phyloP scores from a whole-genome alignment of 2,329 filamentous ascomycete species.

The Penicillium sp. region DNA sequence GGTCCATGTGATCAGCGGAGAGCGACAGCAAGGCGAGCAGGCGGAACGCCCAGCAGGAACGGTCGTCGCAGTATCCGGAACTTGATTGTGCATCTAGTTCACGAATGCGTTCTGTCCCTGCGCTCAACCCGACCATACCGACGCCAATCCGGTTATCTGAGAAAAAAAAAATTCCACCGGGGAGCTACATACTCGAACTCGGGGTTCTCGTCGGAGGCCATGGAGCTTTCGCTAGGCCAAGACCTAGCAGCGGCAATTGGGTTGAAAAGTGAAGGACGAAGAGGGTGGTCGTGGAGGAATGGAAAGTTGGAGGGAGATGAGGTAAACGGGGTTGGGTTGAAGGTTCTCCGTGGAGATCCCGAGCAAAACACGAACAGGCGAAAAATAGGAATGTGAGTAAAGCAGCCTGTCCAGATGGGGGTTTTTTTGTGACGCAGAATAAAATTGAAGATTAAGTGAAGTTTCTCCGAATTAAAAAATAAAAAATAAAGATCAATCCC shows the following conservation, averaged over 20 bases:
- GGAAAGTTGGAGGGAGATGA: slow-evolving; percentile 5
- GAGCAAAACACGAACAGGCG: not conserved
- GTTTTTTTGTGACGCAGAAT: not conserved
- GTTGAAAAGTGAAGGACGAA: not conserved
- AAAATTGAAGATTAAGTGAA: not conserved
- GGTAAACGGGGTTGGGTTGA: slow-evolving; percentile 6
- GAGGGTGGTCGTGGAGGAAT: not conserved
- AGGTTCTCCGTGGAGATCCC: slow-evolving; percentile 5
- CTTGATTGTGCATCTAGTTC: no score
- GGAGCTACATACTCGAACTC: slow-evolving; percentile 48
- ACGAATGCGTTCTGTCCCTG: not conserved
- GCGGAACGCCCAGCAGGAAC: not conserved
- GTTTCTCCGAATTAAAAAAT: not conserved
- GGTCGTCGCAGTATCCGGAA: not conserved
- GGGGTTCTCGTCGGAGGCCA: slow-evolving; percentile 46
- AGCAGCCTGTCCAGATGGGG: not conserved
- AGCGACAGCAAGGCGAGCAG: slow-evolving; percentile 1
- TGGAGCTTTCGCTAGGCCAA: slow-evolving; percentile 38
- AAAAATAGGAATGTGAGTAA: not conserved
- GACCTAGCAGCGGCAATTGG: slow-evolving; percentile 35
- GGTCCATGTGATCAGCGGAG: slow-evolving; percentile 3
- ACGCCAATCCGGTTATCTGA: slow-evolving; percentile 2
- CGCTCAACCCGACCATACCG: not conserved
- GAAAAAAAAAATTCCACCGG: slow-evolving; percentile 10
- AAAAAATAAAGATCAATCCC: not conserved